Percentiles rank a stretch among this genome's conserved stretches.
These are phyloP conservation scores for Karstenula rhodostoma DNA, from an alignment of 2,329 filamentous ascomycete species.

Conservation along the genomic window DNA sequence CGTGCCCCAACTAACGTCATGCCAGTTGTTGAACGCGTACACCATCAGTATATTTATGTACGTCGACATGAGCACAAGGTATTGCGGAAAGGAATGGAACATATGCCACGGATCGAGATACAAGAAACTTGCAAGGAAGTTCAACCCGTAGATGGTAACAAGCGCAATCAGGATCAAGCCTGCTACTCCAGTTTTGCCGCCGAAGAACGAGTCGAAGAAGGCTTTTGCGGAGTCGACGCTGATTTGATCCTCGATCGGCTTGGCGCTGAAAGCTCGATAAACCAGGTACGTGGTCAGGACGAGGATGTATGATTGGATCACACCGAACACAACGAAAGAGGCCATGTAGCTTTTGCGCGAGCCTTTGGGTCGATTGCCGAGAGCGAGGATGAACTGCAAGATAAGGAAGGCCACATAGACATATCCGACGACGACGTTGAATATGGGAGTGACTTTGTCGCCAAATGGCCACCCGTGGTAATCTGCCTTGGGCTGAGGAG, in stretches of 20 bases:
- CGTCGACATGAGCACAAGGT: conserved; percentile 90
- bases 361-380: conserved; percentile 95
- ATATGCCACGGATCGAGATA: conserved; percentile 99
- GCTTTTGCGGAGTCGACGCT: conserved; percentile 67
- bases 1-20: conserved; percentile 99
- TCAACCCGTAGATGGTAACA: conserved; percentile 92
- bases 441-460: conserved; percentile 80
- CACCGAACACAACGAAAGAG: conserved; percentile 84
- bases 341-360: conserved; percentile 90
- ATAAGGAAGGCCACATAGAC: conserved; percentile 89
- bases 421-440: conserved; percentile 93
- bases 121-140: conserved; percentile 95
- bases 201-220: conserved; percentile 79
- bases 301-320: conserved; percentile 91
- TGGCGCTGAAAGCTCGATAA: conserved; percentile 74
- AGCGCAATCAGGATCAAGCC: conserved; percentile 95
- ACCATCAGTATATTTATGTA: conserved; percentile 99
- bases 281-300: conserved; percentile 89
- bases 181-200: conserved; percentile 72
- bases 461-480: conserved; percentile 85
- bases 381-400: conserved; percentile 93
- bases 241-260: conserved; percentile 66
- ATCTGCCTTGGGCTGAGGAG: conserved; percentile 26
- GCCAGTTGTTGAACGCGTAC: conserved; percentile 99
- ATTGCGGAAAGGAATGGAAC: conserved; percentile 98